These are phyloP conservation scores for Arachnopeziza araneosa DNA, from an alignment of 2,329 filamentous ascomycete species.

Conservation along the genomic window DNA sequence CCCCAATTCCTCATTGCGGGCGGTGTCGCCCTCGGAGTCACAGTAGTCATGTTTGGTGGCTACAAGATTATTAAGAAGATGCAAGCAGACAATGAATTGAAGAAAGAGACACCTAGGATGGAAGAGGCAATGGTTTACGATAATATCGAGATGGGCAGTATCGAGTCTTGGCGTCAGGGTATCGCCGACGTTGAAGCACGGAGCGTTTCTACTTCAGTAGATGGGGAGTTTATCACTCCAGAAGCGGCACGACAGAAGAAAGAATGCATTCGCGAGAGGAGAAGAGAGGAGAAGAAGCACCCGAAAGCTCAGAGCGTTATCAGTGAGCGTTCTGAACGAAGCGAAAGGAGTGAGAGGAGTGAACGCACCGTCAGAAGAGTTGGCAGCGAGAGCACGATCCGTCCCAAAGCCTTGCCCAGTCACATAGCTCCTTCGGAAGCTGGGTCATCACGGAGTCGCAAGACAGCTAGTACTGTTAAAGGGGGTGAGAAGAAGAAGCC, in stretches of 20 bases:
- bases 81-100: conserved; percentile 35
- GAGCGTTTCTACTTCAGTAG: conserved; percentile 29
- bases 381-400: conserved; percentile 14
- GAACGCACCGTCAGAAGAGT: background rate
- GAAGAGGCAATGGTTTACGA: conserved; percentile 29
- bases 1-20: conserved; percentile 94
- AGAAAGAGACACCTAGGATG: conserved; percentile 19
- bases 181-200: conserved; percentile 27
- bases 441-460: background rate
- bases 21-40: conserved; percentile 85
- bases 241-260: conserved; percentile 25
- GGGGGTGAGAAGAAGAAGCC: background rate
- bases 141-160: conserved; percentile 25
- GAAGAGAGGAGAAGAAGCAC: conserved; percentile 17
- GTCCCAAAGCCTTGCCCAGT: background rate
- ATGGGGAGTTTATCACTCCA: conserved; percentile 31
- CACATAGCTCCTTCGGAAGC: background rate
- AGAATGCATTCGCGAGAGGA: conserved; percentile 21
- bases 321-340: conserved; percentile 5
- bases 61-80: conserved; percentile 97
- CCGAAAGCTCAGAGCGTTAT: conserved; percentile 12
- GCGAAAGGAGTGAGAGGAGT: conserved; percentile 10
- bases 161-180: conserved; percentile 31
- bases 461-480: background rate
- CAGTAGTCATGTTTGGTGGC: conserved; percentile 89